Conservation (phyloP, 768 basidiomycete genomes). For the Leccinum arenicola region DNA sequence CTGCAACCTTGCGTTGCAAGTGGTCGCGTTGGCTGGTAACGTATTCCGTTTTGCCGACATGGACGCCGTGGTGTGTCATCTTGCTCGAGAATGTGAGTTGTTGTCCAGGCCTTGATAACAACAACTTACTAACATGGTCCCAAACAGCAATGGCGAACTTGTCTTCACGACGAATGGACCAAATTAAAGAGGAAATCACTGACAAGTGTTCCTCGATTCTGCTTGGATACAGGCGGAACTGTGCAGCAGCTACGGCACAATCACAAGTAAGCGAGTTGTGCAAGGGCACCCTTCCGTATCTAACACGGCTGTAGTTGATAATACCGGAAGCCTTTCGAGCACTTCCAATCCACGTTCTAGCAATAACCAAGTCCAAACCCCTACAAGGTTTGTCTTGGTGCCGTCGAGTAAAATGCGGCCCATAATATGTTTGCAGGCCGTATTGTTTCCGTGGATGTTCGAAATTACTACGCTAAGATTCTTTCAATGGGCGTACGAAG, state of each 20-base stretch:
- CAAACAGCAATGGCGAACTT: conserved; percentile 66
- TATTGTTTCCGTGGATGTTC: conserved; percentile 89
- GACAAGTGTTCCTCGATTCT: conserved; percentile 81
- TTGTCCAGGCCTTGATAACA: background rate
- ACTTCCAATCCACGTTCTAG: conserved; percentile 77
- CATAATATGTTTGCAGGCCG: conserved; percentile 50
- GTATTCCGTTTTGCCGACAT: conserved; percentile 91
- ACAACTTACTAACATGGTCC: background rate
- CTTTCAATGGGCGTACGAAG: conserved; percentile 65
- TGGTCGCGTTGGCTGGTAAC: conserved; percentile 82
- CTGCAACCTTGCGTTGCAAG: conserved; percentile 81
- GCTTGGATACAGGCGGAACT: conserved; percentile 84
- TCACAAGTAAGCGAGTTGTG: conserved; percentile 61
- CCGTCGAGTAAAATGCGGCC: conserved; percentile 4
- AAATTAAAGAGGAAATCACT: conserved; percentile 82
- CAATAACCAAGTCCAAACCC: conserved; percentile 84
- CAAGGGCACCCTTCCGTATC: conserved; percentile 1
- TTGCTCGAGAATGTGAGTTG: conserved; percentile 73
- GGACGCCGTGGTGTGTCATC: conserved; percentile 72
- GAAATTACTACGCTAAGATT: conserved; percentile 78
- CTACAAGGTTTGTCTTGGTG: conserved; percentile 68
- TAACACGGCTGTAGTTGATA: conserved; percentile 59
- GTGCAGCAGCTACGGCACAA: conserved; percentile 71
- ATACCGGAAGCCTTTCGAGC: conserved; percentile 91
- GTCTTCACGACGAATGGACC: conserved; percentile 53